phyloP scores from a whole-genome alignment of 2,329 filamentous ascomycete genomes.

The Cercospora canescens region DNA sequence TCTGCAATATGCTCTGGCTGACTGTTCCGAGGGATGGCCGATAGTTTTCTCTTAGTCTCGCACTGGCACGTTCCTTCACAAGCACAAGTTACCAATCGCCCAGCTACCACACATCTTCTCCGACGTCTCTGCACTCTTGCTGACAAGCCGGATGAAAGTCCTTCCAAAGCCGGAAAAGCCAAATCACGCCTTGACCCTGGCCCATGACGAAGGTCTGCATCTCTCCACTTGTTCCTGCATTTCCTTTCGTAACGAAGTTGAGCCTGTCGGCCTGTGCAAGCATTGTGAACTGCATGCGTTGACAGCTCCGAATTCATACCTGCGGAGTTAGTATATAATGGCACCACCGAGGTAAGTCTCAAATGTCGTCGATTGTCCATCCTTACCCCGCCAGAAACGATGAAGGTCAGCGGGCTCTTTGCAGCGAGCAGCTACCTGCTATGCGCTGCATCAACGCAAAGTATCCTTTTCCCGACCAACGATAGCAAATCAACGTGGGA shows the following conservation, averaged over 20 bases:
- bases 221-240: constrained; percentile 18
- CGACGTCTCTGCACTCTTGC: neutral
- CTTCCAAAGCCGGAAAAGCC: neutral
- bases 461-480: constrained; percentile 4
- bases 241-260: constrained; percentile 9
- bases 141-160: constrained; percentile 1
- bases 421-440: constrained; percentile 15
- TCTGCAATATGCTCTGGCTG: neutral
- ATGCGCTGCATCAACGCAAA: constrained; percentile 18
- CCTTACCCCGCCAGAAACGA: neutral
- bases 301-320: neutral
- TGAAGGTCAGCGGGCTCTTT: constrained; percentile 1
- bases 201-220: constrained; percentile 3
- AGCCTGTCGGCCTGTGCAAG: constrained; percentile 9
- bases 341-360: neutral
- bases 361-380: neutral
- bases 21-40: neutral
- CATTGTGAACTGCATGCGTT: constrained; percentile 1
- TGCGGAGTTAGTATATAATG: constrained; percentile 4
- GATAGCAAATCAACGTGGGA: constrained; percentile 4
- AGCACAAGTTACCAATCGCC: neutral
- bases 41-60: neutral
- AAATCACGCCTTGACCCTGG: constrained; percentile 8
- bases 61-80: neutral
- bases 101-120: neutral